Evolutionary conservation across 176 grass and related monocot species (phyloP).

Genomic region (Lolium rigidum): DNA sequence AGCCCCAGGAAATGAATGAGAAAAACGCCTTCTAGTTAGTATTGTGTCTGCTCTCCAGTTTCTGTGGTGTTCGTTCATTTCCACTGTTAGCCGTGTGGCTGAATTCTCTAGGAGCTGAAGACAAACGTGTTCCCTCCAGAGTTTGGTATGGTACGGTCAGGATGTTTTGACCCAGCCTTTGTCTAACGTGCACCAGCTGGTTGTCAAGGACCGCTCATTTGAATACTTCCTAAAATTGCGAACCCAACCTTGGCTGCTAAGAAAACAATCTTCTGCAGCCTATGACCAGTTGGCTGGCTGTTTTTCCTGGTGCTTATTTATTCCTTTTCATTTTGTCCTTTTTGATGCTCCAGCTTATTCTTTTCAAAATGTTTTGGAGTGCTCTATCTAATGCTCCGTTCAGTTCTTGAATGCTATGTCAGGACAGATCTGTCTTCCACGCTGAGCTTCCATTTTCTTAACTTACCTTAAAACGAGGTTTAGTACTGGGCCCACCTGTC

Average conservation of each 20-base stretch:
- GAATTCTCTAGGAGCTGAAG: background rate
- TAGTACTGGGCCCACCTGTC: slow-evolving; percentile 29
- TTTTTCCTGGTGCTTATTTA: background rate
- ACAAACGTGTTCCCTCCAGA: background rate
- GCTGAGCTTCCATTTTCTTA: background rate
- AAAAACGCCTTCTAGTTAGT: background rate
- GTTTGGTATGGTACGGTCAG: slow-evolving; percentile 8
- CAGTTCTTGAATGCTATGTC: background rate
- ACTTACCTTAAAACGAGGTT: background rate
- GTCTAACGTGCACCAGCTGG: background rate
- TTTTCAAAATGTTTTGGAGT: background rate
- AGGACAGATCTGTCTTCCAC: slow-evolving; percentile 26
- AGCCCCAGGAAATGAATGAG: slow-evolving; percentile 25
- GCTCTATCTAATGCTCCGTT: background rate
- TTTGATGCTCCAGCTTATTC: background rate
- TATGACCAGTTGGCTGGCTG: background rate
- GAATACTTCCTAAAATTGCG: background rate
- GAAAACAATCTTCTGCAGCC: background rate
- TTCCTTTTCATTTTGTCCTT: background rate
- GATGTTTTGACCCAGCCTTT: background rate
- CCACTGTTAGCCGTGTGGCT: background rate
- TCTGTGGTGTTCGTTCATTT: background rate
- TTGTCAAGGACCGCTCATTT: background rate
- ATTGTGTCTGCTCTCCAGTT: background rate
- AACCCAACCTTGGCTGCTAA: slow-evolving; percentile 5